Evolutionary conservation across 805 yeast genomes (phyloP).

Genomic region (Nakazawaea ambrosiae): DNA sequence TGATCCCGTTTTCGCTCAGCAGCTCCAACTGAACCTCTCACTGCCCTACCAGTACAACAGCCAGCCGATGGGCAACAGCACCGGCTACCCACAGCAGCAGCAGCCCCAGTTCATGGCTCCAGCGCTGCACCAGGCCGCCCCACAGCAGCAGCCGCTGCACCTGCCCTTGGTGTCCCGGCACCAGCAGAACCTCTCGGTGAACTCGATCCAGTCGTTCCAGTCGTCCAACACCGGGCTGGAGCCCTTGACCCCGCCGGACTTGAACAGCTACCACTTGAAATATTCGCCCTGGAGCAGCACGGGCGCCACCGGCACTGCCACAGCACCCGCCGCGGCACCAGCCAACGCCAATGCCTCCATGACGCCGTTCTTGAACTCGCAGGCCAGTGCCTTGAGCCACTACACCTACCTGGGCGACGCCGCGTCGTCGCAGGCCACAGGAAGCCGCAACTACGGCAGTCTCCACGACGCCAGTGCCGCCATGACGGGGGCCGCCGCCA

Average conservation of each 20-base stretch:
- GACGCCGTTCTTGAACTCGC: neutral
- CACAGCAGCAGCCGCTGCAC: neutral
- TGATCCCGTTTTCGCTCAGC: neutral
- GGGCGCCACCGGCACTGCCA: neutral
- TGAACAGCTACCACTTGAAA: constrained; percentile 5
- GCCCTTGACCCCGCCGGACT: constrained; percentile 14
- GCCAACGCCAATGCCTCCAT: neutral
- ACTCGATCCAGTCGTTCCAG: constrained; percentile 12
- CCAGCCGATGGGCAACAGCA: no score
- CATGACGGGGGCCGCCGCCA: neutral
- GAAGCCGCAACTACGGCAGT: neutral
- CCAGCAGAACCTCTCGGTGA: constrained; percentile 12
- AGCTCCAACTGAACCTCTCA: neutral
- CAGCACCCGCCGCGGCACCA: neutral
- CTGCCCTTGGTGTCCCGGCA: constrained; percentile 5
- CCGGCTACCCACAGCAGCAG: neutral
- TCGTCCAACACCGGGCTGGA: constrained; percentile 10
- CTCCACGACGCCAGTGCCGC: neutral
- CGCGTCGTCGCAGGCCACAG: neutral
- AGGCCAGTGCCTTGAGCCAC: neutral
- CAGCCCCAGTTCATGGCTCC: no score
- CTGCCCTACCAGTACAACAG: no score
- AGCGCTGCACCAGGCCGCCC: neutral
- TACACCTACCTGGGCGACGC: neutral
- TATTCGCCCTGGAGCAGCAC: constrained; percentile 12